A percentile compares a stretch with the other conserved stretches of the same genome.
These are phyloP conservation scores for Exophiala oligosperma DNA, from an alignment of 2,329 filamentous ascomycete genomes.

Conservation along the genomic window DNA sequence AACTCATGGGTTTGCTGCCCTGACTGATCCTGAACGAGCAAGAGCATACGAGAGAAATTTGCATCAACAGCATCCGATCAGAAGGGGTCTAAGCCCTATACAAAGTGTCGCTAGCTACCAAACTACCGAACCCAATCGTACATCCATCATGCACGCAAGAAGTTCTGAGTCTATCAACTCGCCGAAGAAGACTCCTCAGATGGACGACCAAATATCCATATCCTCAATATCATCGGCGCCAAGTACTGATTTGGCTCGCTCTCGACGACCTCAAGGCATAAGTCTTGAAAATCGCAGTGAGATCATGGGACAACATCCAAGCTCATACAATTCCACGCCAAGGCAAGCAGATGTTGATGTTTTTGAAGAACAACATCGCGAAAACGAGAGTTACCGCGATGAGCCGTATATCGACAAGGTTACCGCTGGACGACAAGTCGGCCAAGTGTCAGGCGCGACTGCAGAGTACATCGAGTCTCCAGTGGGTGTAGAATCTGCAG, in stretches of 20 bases:
- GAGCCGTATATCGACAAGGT: constrained; percentile 58
- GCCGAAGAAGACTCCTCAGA: constrained; percentile 44
- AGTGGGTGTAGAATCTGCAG: constrained; percentile 78
- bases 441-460: constrained; percentile 68
- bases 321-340: constrained; percentile 12
- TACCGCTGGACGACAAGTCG: constrained; percentile 68
- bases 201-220: constrained; percentile 50
- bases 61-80: constrained; percentile 64
- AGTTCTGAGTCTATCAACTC: constrained; percentile 62
- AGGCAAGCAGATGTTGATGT: constrained; percentile 35
- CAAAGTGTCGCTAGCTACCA: constrained; percentile 87
- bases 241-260: constrained; percentile 54
- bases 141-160: constrained; percentile 55
- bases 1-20: constrained; percentile 24
- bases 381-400: constrained; percentile 59
- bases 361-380: constrained; percentile 55
- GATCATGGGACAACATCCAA: constrained; percentile 46
- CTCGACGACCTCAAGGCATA: constrained; percentile 53
- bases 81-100: constrained; percentile 79
- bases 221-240: constrained; percentile 59
- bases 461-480: constrained; percentile 73
- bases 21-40: constrained; percentile 41
- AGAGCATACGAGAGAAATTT: constrained; percentile 54
- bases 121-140: constrained; percentile 64
- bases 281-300: constrained; percentile 53